These are phyloP conservation scores for Chlamydomonas urium DNA, from an alignment of 139 green algal genomes.

Conservation along the genomic window DNA sequence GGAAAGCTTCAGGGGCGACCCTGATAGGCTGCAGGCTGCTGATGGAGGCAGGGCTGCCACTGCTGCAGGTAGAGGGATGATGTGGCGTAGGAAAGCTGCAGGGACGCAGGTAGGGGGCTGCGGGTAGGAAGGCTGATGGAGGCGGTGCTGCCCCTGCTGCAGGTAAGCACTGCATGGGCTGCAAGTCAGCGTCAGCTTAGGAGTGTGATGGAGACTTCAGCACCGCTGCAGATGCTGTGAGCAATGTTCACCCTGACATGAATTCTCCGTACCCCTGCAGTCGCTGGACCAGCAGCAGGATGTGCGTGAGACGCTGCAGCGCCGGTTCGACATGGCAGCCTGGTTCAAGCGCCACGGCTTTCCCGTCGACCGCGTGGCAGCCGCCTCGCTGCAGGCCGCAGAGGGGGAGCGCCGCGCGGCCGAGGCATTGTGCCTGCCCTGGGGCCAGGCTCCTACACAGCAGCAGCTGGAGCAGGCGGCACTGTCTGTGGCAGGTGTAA, in stretches of 20 bases:
- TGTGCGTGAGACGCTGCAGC: constrained; percentile 55
- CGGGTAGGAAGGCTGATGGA: neutral
- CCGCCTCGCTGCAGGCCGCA: neutral
- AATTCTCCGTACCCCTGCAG: constrained; percentile 12
- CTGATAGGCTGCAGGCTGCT: constrained; percentile 73
- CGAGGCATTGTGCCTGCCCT: neutral
- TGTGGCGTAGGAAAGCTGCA: neutral
- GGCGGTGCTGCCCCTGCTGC: constrained; percentile 5
- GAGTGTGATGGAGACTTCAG: neutral
- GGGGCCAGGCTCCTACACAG: neutral
- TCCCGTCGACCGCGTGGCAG: constrained; percentile 21
- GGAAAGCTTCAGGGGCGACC: constrained; percentile 68
- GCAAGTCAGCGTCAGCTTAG: neutral
- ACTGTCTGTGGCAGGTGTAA: neutral
- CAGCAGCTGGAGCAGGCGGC: neutral
- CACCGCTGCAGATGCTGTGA: neutral
- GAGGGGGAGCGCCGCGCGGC: neutral
- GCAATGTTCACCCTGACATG: neutral
- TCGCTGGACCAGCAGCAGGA: constrained; percentile 37
- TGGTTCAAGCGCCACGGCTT: constrained; percentile 58
- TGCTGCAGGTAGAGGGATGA: constrained; percentile 52
- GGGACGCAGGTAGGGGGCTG: neutral
- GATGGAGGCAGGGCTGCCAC: constrained; percentile 73
- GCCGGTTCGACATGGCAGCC: constrained; percentile 74
- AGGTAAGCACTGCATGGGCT: neutral